phyloP scores from a whole-genome alignment of 2,329 filamentous ascomycete genomes.

The Aureobasidium uvarum region DNA sequence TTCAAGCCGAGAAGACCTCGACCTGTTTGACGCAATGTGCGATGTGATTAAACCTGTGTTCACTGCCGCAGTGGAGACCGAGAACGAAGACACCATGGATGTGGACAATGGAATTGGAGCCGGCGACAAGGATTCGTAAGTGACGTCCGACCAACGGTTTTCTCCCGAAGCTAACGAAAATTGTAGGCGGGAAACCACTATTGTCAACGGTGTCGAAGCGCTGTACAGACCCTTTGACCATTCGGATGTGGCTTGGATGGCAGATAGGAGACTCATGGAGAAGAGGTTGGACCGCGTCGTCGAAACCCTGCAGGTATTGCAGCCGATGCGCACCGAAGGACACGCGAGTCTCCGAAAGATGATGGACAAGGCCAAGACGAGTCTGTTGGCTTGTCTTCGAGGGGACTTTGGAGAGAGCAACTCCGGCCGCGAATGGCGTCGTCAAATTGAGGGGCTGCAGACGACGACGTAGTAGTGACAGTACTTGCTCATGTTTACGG shows the following conservation, averaged over 20 bases:
- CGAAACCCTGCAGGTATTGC: slow-evolving; percentile 20
- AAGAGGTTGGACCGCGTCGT: slow-evolving; percentile 16
- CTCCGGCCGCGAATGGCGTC: background rate
- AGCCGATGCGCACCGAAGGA: slow-evolving; percentile 5
- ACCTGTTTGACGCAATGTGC: slow-evolving; percentile 66
- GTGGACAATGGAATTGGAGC: slow-evolving; percentile 55
- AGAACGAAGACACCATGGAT: slow-evolving; percentile 65
- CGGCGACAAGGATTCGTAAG: slow-evolving; percentile 40
- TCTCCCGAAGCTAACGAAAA: background rate
- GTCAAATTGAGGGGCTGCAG: slow-evolving; percentile 10
- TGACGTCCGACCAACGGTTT: slow-evolving; percentile 15
- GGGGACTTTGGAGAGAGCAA: background rate
- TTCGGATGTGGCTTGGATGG: slow-evolving; percentile 7
- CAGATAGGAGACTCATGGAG: background rate
- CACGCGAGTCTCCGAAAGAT: slow-evolving; percentile 15
- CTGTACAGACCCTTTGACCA: slow-evolving; percentile 21
- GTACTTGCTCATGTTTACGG: background rate
- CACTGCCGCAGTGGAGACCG: slow-evolving; percentile 52
- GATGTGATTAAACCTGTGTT: slow-evolving; percentile 63
- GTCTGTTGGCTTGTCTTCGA: slow-evolving; percentile 8
- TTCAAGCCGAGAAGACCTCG: slow-evolving; percentile 64
- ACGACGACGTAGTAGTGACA: slow-evolving; percentile 12
- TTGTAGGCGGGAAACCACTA: slow-evolving; percentile 4
- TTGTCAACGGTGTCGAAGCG: slow-evolving; percentile 24
- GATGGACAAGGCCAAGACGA: slow-evolving; percentile 3